A percentile compares a stretch with the other conserved stretches of the same genome.
These are phyloP conservation scores for Rhodosorus marinus DNA, from an alignment of 23 red algal species.

Conservation along the genomic window DNA sequence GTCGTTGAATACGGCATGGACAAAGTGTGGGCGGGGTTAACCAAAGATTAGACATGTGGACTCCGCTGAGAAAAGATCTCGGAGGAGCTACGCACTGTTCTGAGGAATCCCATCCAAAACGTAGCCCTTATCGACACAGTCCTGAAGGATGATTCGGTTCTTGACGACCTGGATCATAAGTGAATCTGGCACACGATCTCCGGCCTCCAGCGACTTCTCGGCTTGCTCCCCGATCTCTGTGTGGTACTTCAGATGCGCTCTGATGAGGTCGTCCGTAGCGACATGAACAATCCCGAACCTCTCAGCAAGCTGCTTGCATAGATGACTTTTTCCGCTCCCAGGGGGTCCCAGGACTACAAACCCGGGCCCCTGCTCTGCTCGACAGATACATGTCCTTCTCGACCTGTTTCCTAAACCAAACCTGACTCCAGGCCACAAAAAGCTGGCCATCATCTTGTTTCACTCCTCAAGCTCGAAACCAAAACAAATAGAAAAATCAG, in stretches of 20 bases:
- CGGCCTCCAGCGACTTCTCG: slow-evolving; percentile 12
- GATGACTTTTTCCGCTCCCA: slow-evolving; percentile 58
- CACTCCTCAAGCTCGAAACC: no score
- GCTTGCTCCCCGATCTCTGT: slow-evolving; percentile 35
- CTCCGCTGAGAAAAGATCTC: background rate
- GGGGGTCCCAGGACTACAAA: slow-evolving; percentile 77
- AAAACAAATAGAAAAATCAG: no score
- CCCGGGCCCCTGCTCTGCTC: slow-evolving; percentile 5
- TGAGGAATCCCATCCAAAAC: slow-evolving; percentile 78
- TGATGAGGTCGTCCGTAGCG: slow-evolving; percentile 46
- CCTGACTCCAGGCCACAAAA: no score
- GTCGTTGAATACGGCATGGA: background rate
- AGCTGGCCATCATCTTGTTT: no score
- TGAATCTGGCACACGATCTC: slow-evolving; percentile 48
- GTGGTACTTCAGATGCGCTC: slow-evolving; percentile 62
- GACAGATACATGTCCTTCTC: no score
- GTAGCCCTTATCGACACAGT: slow-evolving; percentile 46
- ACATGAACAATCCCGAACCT: slow-evolving; percentile 61
- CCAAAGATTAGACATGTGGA: background rate
- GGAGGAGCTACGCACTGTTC: background rate
- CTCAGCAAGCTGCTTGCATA: slow-evolving; percentile 33
- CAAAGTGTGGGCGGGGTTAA: background rate
- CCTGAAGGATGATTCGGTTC: slow-evolving; percentile 37
- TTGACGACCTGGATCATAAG: slow-evolving; percentile 67
- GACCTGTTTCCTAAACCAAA: no score